These are phyloP conservation scores for Sporisorium exsertum DNA, from an alignment of 1,284 basidiomycete species.

Conservation along the genomic window DNA sequence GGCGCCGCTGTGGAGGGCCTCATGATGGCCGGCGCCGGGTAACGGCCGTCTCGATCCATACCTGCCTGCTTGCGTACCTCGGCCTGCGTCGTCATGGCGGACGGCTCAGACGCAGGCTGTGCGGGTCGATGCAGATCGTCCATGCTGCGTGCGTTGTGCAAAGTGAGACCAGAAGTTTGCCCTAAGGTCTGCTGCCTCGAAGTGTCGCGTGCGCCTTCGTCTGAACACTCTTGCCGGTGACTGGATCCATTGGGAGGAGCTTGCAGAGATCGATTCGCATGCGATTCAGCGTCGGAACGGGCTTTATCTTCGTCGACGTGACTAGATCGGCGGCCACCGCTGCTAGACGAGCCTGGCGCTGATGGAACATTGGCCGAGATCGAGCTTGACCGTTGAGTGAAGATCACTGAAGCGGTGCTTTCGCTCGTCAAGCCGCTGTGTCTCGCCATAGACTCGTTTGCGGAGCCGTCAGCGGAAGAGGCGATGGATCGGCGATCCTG, in stretches of 20 bases:
- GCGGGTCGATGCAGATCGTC: conserved; percentile 45
- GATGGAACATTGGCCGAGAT: conserved; percentile 10
- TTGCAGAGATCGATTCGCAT: conserved; percentile 12
- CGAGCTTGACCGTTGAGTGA: conserved; percentile 38
- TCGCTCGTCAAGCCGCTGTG: conserved; percentile 25
- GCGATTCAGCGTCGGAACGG: conserved; percentile 7
- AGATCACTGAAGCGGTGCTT: conserved; percentile 14
- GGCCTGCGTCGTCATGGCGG: conserved; percentile 26
- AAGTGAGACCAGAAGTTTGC: conserved; percentile 16
- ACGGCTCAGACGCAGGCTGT: conserved; percentile 17
- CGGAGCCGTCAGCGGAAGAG: conserved; percentile 39
- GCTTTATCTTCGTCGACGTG: conserved; percentile 25
- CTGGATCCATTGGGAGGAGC: conserved; percentile 16
- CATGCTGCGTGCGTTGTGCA: conserved; percentile 54
- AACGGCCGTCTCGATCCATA: conserved; percentile 49
- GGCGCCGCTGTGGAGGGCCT: conserved; percentile 48
- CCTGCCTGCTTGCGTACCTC: conserved; percentile 37
- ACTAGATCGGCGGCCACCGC: conserved; percentile 17
- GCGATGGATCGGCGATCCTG: conserved; percentile 45
- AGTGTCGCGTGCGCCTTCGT: conserved; percentile 18
- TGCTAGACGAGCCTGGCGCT: conserved; percentile 6
- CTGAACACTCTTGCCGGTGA: conserved; percentile 37
- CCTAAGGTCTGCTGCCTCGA: conserved; percentile 8
- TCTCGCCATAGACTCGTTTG: conserved; percentile 20
- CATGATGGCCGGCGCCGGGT: conserved; percentile 40